Conservation (phyloP, 176 grass and related monocot genomes). For the Triticum urartu region DNA sequence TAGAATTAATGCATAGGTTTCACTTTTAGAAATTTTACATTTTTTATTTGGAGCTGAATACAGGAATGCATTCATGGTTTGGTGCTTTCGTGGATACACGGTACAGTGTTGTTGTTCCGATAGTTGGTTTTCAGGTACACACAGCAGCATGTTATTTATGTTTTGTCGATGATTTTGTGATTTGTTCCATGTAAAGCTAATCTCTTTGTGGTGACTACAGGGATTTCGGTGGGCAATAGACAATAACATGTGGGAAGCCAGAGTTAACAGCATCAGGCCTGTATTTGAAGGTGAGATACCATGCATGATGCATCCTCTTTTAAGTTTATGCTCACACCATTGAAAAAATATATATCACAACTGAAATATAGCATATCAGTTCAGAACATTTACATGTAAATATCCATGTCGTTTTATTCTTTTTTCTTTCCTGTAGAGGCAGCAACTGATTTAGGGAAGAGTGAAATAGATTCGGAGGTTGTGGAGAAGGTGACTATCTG, state of each 20-base stretch:
- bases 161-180: not conserved
- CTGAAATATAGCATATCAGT: not conserved
- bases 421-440: conserved; percentile 50
- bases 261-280: conserved; percentile 76
- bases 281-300: conserved; percentile 79
- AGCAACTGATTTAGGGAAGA: conserved; percentile 65
- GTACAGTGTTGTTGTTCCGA: conserved; percentile 73
- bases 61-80: conserved; percentile 98
- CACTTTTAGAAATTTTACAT: conserved; percentile 16
- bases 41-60: conserved; percentile 22
- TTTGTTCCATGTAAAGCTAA: conserved; percentile 7
- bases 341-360: not conserved
- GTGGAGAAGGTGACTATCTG: conserved; percentile 58
- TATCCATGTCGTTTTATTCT: not conserved
- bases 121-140: conserved; percentile 85
- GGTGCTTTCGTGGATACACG: conserved; percentile 63
- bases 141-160: not conserved
- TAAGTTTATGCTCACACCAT: not conserved
- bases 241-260: conserved; percentile 80
- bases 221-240: conserved; percentile 88
- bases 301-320: not conserved
- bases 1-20: not conserved
- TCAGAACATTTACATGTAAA: not conserved
- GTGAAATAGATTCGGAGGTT: conserved; percentile 65
- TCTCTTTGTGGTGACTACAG: conserved; percentile 30